phyloP scores from a whole-genome alignment of 1,284 basidiomycete species.

The Leccinum pachyderme region DNA sequence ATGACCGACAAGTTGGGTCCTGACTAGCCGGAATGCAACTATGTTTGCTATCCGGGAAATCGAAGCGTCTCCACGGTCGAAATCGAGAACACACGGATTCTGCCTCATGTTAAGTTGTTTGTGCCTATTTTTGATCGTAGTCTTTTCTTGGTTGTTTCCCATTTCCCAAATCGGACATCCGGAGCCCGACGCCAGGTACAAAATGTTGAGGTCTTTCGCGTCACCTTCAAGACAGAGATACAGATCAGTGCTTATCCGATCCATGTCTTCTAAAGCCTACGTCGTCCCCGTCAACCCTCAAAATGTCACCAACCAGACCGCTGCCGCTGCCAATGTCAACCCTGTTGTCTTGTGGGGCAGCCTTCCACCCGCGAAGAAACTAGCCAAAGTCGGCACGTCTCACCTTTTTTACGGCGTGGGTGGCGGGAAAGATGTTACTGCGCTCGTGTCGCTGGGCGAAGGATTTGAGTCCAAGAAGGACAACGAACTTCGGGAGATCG shows the following conservation, averaged over 20 bases:
- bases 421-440: constrained; percentile 43
- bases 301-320: constrained; percentile 24
- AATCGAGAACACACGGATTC: background rate
- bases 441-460: constrained; percentile 64
- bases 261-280: constrained; percentile 41
- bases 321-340: constrained; percentile 29
- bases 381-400: constrained; percentile 60
- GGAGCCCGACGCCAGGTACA: constrained; percentile 5
- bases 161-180: background rate
- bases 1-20: too few relatives aligned
- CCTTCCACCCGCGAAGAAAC: constrained; percentile 42
- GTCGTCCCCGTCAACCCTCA: constrained; percentile 44
- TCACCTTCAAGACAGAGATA: constrained; percentile 14
- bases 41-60: too few relatives aligned
- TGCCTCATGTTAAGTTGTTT: background rate
- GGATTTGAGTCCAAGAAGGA: constrained; percentile 49
- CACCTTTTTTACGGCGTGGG: constrained; percentile 59
- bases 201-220: constrained; percentile 10
- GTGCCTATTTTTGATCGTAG: background rate
- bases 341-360: constrained; percentile 44
- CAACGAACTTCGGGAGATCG: constrained; percentile 55
- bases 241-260: constrained; percentile 23
- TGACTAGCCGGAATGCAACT: too few relatives aligned
- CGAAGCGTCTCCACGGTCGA: background rate
- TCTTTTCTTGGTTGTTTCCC: background rate